These are phyloP conservation scores for Bocquillonia castaneifolia DNA, from an alignment of 441 rosid species.

Conservation along the genomic window DNA sequence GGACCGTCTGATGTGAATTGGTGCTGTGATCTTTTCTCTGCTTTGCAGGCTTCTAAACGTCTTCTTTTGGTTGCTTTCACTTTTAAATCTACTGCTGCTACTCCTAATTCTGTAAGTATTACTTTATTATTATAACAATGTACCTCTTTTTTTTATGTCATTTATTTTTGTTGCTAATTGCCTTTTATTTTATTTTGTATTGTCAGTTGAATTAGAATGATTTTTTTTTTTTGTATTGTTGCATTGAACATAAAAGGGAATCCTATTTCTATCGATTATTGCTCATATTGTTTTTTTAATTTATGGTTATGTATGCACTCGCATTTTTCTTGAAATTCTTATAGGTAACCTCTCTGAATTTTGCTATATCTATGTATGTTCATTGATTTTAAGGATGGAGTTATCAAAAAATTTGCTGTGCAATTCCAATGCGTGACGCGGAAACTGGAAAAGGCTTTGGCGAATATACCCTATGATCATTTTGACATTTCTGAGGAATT, in stretches of 20 bases:
- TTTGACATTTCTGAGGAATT: conserved; percentile 89
- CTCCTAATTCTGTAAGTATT: conserved; percentile 39
- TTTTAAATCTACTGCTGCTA: conserved; percentile 32
- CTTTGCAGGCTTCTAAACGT: conserved; percentile 58
- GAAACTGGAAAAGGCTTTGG: conserved; percentile 79
- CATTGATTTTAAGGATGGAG: conserved; percentile 62
- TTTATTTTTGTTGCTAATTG: no score
- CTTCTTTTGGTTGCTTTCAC: conserved; percentile 42
- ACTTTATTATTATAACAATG: neutral
- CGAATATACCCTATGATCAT: conserved; percentile 54
- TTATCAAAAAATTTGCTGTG: conserved; percentile 56
- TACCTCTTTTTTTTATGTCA: no score
- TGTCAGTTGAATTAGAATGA: no score
- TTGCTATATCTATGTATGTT: conserved; percentile 20
- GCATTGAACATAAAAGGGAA: no score
- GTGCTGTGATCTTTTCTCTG: conserved; percentile 52
- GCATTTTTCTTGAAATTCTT: conserved; percentile 9
- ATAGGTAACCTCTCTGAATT: conserved; percentile 27
- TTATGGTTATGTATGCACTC: conserved; percentile 5
- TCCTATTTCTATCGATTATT: no score
- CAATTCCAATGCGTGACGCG: conserved; percentile 75
- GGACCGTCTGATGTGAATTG: conserved; percentile 34
- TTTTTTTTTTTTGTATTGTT: no score
- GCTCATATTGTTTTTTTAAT: neutral
- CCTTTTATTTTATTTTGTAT: no score